Conservation (phyloP, 2,329 filamentous ascomycete genomes). For the Verticillium albo-atrum region DNA sequence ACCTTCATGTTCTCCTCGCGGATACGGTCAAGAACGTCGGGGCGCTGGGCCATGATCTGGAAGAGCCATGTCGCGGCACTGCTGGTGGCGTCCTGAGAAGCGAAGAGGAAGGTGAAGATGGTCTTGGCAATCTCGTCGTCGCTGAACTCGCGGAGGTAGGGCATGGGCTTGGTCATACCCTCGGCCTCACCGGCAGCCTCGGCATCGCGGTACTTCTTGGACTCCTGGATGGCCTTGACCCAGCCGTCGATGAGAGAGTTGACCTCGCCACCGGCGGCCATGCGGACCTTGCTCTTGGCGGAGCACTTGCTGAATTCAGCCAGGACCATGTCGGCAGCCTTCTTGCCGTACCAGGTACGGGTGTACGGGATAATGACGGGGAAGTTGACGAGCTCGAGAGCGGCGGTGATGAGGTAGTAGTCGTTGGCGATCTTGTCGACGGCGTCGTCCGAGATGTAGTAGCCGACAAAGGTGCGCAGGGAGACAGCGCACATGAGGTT, state of each 20-base stretch:
- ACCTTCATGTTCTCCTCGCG: conserved; percentile 83
- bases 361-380: conserved; percentile 94
- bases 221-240: conserved; percentile 84
- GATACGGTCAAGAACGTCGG: conserved; percentile 85
- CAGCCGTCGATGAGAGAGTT: conserved; percentile 95
- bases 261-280: conserved; percentile 81
- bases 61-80: conserved; percentile 93
- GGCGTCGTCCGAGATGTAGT: conserved; percentile 87
- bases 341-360: conserved; percentile 96
- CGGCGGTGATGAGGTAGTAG: conserved; percentile 94
- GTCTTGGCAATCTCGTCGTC: conserved; percentile 92
- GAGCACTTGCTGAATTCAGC: conserved; percentile 87
- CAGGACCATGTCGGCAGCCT: conserved; percentile 87
- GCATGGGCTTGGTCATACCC: conserved; percentile 72
- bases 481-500: conserved; percentile 94
- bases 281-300: conserved; percentile 87
- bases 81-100: conserved; percentile 94
- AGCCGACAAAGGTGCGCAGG: conserved; percentile 92
- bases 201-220: conserved; percentile 74
- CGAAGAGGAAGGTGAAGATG: conserved; percentile 93
- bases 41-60: conserved; percentile 88
- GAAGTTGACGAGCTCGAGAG: conserved; percentile 96
- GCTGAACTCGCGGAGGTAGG: conserved; percentile 78
- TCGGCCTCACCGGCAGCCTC: conserved; percentile 68
- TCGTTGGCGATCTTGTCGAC: conserved; percentile 95